phyloP scores from a whole-genome alignment of 2,329 filamentous ascomycete genomes.

The Mariannaea sp. region DNA sequence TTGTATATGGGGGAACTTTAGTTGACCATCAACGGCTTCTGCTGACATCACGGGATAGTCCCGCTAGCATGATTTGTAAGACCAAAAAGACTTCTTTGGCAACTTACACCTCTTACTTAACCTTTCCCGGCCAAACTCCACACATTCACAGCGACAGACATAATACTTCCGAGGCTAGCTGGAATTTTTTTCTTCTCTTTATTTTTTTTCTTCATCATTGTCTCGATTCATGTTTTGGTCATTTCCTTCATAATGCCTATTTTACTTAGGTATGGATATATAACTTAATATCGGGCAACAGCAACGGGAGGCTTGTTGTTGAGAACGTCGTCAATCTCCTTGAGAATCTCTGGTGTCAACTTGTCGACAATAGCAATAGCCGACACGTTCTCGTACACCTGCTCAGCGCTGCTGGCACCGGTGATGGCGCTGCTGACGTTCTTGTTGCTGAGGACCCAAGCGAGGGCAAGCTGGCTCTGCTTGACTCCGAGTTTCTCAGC shows the following conservation, averaged over 20 bases:
- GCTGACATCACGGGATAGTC: too few species aligned
- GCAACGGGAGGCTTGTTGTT: constrained; percentile 61
- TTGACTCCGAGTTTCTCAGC: constrained; percentile 67
- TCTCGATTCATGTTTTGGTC: too few species aligned
- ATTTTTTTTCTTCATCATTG: neutral
- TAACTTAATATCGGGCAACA: constrained; percentile 40
- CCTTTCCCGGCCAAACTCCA: constrained; percentile 5
- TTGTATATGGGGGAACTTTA: too few species aligned
- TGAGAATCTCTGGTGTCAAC: constrained; percentile 62
- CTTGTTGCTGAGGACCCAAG: constrained; percentile 66
- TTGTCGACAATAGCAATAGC: constrained; percentile 58
- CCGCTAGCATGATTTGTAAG: constrained; percentile 7
- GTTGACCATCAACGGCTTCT: neutral
- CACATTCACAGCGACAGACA: neutral
- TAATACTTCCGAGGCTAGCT: constrained; percentile 8
- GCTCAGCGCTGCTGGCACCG: constrained; percentile 61
- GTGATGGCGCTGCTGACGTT: constrained; percentile 66
- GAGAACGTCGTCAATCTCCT: constrained; percentile 63
- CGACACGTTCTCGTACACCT: constrained; percentile 64
- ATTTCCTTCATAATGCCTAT: neutral
- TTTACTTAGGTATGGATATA: neutral
- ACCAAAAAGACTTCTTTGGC: neutral
- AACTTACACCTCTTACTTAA: neutral
- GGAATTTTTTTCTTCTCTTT: neutral
- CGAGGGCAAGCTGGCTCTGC: constrained; percentile 60